Evolutionary conservation across 1,284 basidiomycete genomes (phyloP).

Genomic region (Ustilago curta): DNA sequence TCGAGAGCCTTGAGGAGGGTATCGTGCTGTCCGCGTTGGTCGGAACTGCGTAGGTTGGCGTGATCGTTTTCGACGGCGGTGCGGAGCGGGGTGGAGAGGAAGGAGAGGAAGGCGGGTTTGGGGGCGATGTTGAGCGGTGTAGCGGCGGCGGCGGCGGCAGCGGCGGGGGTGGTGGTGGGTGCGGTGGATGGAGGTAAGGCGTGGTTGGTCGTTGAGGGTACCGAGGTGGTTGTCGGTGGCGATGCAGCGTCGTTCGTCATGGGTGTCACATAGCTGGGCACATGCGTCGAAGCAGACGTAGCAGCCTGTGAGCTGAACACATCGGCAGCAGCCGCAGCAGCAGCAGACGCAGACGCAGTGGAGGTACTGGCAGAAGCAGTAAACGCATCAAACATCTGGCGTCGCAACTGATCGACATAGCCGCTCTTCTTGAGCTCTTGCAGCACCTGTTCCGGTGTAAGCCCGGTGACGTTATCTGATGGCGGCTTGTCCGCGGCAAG

Average conservation of each 20-base stretch:
- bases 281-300: background rate
- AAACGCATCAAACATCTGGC: conserved; percentile 40
- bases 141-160: background rate
- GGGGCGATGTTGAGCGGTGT: conserved; percentile 12
- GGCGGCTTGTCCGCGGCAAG: background rate
- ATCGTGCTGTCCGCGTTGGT: conserved; percentile 23
- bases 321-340: background rate
- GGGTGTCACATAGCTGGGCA: background rate
- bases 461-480: conserved; percentile 5
- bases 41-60: conserved; percentile 19
- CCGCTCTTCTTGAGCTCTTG: conserved; percentile 43
- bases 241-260: background rate
- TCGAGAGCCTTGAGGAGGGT: conserved; percentile 32
- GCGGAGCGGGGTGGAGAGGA: conserved; percentile 14
- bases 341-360: background rate
- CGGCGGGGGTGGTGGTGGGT: background rate
- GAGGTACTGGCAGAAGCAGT: background rate
- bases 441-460: conserved; percentile 38
- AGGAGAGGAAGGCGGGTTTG: conserved; percentile 14
- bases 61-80: conserved; percentile 26
- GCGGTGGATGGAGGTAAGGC: background rate
- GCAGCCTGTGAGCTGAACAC: background rate
- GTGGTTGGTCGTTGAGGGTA: background rate
- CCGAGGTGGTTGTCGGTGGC: background rate
- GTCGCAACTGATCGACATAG: conserved; percentile 29